Conservation (phyloP, 495 filamentous ascomycete species). For the Penicillium daleae region DNA sequence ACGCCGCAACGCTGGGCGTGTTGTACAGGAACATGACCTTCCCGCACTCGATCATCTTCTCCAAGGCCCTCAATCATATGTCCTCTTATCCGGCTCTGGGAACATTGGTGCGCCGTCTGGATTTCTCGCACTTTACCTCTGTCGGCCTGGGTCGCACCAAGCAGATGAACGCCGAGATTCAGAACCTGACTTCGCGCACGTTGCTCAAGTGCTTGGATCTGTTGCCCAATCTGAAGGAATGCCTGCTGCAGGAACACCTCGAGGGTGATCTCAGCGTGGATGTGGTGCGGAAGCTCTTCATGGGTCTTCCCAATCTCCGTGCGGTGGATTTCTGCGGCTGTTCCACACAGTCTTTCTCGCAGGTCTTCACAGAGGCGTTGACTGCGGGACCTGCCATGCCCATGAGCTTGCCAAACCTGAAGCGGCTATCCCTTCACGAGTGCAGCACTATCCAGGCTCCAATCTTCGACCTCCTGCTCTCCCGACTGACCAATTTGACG, state of each 20-base stretch:
- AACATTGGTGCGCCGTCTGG: slow-evolving; percentile 77
- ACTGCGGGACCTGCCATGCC: slow-evolving; percentile 47
- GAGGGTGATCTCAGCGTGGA: slow-evolving; percentile 74
- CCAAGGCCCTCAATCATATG: slow-evolving; percentile 78
- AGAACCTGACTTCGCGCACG: slow-evolving; percentile 78
- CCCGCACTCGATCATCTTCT: slow-evolving; percentile 84
- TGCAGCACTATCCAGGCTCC: slow-evolving; percentile 73
- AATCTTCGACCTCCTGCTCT: slow-evolving; percentile 71
- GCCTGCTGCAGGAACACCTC: slow-evolving; percentile 80
- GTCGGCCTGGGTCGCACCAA: slow-evolving; percentile 78
- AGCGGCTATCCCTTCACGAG: slow-evolving; percentile 77
- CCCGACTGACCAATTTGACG: slow-evolving; percentile 69
- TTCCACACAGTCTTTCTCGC: slow-evolving; percentile 70
- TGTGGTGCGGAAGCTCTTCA: slow-evolving; percentile 73
- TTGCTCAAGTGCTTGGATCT: slow-evolving; percentile 76
- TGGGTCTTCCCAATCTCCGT: slow-evolving; percentile 64
- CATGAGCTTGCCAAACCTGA: slow-evolving; percentile 58
- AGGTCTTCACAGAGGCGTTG: slow-evolving; percentile 57
- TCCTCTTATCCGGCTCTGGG: slow-evolving; percentile 70
- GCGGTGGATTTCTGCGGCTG: slow-evolving; percentile 82
- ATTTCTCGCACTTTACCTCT: slow-evolving; percentile 90
- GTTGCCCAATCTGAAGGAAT: slow-evolving; percentile 77
- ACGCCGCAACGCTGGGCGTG: slow-evolving; percentile 74
- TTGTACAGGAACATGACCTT: slow-evolving; percentile 85
- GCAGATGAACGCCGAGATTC: slow-evolving; percentile 77